Base-by-base conservation (phyloP, 495 filamentous ascomycete genomes). In the Hyaloscypha bicolor region DNA sequence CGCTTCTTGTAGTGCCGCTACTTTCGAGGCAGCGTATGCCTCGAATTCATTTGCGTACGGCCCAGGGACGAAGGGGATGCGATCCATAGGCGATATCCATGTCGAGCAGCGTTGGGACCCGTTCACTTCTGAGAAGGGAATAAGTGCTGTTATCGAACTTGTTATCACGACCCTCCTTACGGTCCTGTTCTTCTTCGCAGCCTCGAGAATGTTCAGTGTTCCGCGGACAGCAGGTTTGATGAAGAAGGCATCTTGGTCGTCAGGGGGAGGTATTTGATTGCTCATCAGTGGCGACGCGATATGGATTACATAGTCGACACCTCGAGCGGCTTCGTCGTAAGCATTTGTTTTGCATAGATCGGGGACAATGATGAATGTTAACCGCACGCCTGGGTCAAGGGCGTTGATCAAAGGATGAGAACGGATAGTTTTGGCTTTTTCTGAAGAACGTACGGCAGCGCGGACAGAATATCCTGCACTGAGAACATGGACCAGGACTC, bases 111-210 rank as follows among this genome's bases (percentile, higher is more conserved):
- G 6, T 29, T 19, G 22, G 4, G 8, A 12, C 8, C 53, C 67
- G 39, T 65, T 65, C 31, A 69, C 51, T 60, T 62, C 65, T 21
- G 55, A 39, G 37, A 69, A 69, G 30, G 69, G 64, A 4, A 74
- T 60, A 29, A 79, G 56, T 2, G 75, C 71, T 8, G 75, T 58
- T 1, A 74, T 57, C 19, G 81, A 83, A 9, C 76, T 76, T 6
- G 78, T 78, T 32, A 82, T 74, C 22, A 81, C 71, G 6, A 82
- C 70, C 16, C 78, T 73, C 67, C 80, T 74, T 21, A 82, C 73
- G 0, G 72, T 62, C 1, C 69, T 37, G 6, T 63, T 62, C 33
- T 58, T 53, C 48, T 74, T 71, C 4, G 79, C 79, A 9, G 79
- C 71, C 53, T 78, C 60, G 33, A 83, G 73, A 11, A 82, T 72